Evolutionary conservation across 1,139 yeast genomes (phyloP).

Genomic region (Yamadazyma spencermartinsiae): DNA sequence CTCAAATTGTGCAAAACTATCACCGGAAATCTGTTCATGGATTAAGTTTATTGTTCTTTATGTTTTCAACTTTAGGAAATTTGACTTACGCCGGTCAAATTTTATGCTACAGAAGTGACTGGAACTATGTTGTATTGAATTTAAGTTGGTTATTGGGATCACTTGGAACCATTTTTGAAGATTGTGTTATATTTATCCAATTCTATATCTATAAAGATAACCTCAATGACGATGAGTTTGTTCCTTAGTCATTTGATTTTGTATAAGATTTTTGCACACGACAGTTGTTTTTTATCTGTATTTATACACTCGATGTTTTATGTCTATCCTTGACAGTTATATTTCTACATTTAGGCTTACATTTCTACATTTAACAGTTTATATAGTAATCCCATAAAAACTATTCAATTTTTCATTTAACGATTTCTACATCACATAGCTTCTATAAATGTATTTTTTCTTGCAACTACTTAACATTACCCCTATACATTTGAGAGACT

Average conservation of each 20-base stretch:
- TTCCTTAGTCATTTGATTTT: conserved; percentile 5
- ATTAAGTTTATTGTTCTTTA: conserved; percentile 69
- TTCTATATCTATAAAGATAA: conserved; percentile 56
- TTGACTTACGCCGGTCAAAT: conserved; percentile 77
- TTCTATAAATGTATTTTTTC: too few species aligned
- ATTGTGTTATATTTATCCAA: conserved; percentile 60
- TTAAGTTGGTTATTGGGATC: conserved; percentile 76
- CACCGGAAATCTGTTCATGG: conserved; percentile 71
- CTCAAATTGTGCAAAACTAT: conserved; percentile 75
- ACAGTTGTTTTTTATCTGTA: too few species aligned
- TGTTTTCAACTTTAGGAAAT: conserved; percentile 75
- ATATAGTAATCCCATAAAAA: too few species aligned
- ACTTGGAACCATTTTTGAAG: conserved; percentile 72
- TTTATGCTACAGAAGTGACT: conserved; percentile 61
- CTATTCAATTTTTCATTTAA: too few species aligned
- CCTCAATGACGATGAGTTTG: conserved; percentile 17
- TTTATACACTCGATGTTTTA: too few species aligned
- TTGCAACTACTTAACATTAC: not conserved
- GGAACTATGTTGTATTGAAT: conserved; percentile 59
- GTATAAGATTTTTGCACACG: not conserved
- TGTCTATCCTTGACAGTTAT: too few species aligned
- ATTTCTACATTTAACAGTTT: too few species aligned
- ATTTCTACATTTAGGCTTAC: too few species aligned
- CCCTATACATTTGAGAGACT: not conserved
- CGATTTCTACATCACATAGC: too few species aligned